A percentile compares a stretch with the other conserved stretches of the same genome.
Conservation (phyloP, 1,139 yeast species). For the Debaryomycetaceae sp. region DNA sequence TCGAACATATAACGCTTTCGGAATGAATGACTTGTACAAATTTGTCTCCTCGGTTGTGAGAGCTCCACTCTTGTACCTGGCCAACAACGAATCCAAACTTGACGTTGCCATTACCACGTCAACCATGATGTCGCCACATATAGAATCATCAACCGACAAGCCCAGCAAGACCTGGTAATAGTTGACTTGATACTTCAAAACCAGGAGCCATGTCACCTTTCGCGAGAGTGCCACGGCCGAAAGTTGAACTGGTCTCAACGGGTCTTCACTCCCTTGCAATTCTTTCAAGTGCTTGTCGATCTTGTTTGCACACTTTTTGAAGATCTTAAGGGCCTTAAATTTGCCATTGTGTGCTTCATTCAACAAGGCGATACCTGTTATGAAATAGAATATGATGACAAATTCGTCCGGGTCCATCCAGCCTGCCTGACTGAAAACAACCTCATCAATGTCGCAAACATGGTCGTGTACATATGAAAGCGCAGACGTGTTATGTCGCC, state of each 20-base stretch:
- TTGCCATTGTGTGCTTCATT: constrained; percentile 28
- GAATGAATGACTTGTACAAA: constrained; percentile 27
- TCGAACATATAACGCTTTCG: constrained; percentile 32
- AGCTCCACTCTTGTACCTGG: constrained; percentile 23
- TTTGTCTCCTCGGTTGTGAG: constrained; percentile 30
- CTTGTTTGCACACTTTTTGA: constrained; percentile 30
- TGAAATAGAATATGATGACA: constrained; percentile 32
- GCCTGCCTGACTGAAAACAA: constrained; percentile 14
- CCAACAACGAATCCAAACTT: constrained; percentile 28
- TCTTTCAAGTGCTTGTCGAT: constrained; percentile 23
- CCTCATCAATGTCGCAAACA: not conserved
- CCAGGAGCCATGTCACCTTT: constrained; percentile 19
- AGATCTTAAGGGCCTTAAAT: constrained; percentile 28
- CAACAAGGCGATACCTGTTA: constrained; percentile 35
- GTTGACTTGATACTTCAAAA: constrained; percentile 20
- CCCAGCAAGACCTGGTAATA: constrained; percentile 32
- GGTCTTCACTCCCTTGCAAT: constrained; percentile 11
- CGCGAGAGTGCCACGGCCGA: constrained; percentile 17
- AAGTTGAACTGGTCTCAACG: constrained; percentile 12
- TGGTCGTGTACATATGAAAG: not conserved
- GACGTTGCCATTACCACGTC: no score
- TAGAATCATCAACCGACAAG: constrained; percentile 17
- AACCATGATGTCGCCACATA: no score
- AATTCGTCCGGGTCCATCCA: constrained; percentile 45
- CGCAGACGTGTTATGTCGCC: constrained; percentile 17